Evolutionary conservation across 768 basidiomycete genomes (phyloP), one percentile per base, ranked within the genome.

Genomic region (Tephrocybe sp.): DNA sequence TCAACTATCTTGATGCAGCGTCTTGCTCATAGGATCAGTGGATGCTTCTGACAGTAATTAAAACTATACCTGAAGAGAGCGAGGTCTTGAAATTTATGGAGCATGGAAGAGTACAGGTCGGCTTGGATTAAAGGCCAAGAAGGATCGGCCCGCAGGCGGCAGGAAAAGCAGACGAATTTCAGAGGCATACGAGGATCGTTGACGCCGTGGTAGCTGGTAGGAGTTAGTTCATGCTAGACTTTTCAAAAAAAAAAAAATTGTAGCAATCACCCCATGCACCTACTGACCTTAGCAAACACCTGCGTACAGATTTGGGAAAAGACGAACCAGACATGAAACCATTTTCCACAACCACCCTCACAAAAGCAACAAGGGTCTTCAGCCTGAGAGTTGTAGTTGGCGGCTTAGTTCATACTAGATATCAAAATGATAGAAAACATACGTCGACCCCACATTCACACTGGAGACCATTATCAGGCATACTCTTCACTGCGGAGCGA

Each of bases 301-400:
- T 15, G 25, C 12, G 8, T 25, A 18, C 0, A 8, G 41, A 9
- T 32, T 21, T n/a, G 18, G 18, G 25, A 7, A 7, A 42, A 42
- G 16, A 61, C 79, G 46, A 47, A 89, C 89, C 89, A 92, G 35
- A 83, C 58, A 63, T 92, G 90, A 61, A 79, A 86, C 88, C 88
- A 90, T 49, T 71, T 77, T 15, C 71, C 71, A 64, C 90, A 91
- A n/a, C 74, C 80, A 8, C 82, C 83, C 51, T 91, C 87, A 59
- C 89, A 92, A 47, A 80, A 74, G 48, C 80, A 76, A 24, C 56
- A 60, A 19, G 77, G 72, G 53, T 86, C 85, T 24, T 84, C 82
- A 13, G 72, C 59, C 86, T 89, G 60, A 24, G 51, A 51, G 13
- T 22, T 24, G 15, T 12, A 19, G 4, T 5, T 6, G 28, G 25